Base-by-base conservation (phyloP, 495 filamentous ascomycete genomes). In the Hypomontagnella submonticulosa region DNA sequence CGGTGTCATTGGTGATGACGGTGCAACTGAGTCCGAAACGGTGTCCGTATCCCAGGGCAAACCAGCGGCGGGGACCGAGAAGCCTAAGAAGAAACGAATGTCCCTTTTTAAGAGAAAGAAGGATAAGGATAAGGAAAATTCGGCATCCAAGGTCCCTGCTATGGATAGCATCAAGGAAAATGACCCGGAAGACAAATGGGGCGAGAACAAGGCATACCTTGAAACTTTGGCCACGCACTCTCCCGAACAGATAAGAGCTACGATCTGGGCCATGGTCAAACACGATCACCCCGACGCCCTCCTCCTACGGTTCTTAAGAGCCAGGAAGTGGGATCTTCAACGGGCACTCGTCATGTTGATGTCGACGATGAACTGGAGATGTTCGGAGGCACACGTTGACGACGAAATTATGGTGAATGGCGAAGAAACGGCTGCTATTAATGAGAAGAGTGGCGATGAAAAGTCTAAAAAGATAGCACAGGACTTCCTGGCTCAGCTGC, bases 221-320 rank as follows among this genome's bases (percentile, higher is more conserved):
- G 85, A 92, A 27, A 90, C 92, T 0, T 76, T 98, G 2, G 88
- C 88, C 11, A 89, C 83, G 38, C 83, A 91, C 66, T 79, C 87
- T 3, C 92, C 94, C 2, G 91, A 93, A 66, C 83, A 89, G 48
- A 84, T 99, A 63, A 85, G 95, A 23, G 80, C 83, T 1, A 88
- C 92, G 2, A 92, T 97, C 76, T 99, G 95, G 95, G 85, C 81
- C 58, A 97, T 99, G 95, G 87, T 94, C 33, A 98, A 98, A 80
- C 90, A 92, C 66, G 96, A 99, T 73, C 84, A 97, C 74, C 95
- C 95, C 1, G 95, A 99, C 74, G 88, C 85, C 6, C 81, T 99
- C 20, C 81, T 97, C 10, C 80, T 99, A 52, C 88, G 95, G 23
- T 99, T 97, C 77, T 80, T 99, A 56, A 85, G 95, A 38, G 95